Conservation (phyloP, 202 grass and related monocot genomes). For the Saccharum hybrid region DNA sequence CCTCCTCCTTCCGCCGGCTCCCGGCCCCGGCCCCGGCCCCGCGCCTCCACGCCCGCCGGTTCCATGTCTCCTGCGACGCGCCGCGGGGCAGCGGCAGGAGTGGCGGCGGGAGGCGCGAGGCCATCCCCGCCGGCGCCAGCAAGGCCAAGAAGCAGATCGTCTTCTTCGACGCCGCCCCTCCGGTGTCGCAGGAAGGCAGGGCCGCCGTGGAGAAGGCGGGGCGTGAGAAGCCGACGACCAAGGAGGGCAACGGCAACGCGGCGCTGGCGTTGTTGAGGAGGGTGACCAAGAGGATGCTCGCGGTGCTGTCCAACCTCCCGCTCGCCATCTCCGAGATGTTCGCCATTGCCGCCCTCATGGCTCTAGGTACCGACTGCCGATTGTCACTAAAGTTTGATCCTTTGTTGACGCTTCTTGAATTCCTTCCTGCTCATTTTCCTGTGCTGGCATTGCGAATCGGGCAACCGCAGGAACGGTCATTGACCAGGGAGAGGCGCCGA, state of each 20-base stretch:
- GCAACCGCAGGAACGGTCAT: constrained; percentile 69
- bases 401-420: not conserved
- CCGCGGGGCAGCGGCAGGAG: constrained; percentile 8
- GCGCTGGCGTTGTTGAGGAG: constrained; percentile 53
- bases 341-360: constrained; percentile 80
- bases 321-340: constrained; percentile 89
- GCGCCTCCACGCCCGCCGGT: not conserved
- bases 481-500: constrained; percentile 82
- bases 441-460: constrained; percentile 17
- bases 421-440: not conserved
- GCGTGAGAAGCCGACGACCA: not conserved
- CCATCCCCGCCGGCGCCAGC: constrained; percentile 23
- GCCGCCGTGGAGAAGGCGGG: not conserved
- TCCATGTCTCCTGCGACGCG: constrained; percentile 53
- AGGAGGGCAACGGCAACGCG: not conserved
- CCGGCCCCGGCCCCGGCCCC: not conserved
- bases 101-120: constrained; percentile 34
- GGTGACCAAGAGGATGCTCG: constrained; percentile 55
- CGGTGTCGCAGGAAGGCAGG: constrained; percentile 39
- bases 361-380: constrained; percentile 52
- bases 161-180: constrained; percentile 77
- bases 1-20: not conserved
- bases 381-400: not conserved
- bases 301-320: constrained; percentile 77
- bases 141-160: constrained; percentile 77